Evolutionary conservation across 495 filamentous ascomycete genomes (phyloP).

Genomic region (Neurospora terricola): DNA sequence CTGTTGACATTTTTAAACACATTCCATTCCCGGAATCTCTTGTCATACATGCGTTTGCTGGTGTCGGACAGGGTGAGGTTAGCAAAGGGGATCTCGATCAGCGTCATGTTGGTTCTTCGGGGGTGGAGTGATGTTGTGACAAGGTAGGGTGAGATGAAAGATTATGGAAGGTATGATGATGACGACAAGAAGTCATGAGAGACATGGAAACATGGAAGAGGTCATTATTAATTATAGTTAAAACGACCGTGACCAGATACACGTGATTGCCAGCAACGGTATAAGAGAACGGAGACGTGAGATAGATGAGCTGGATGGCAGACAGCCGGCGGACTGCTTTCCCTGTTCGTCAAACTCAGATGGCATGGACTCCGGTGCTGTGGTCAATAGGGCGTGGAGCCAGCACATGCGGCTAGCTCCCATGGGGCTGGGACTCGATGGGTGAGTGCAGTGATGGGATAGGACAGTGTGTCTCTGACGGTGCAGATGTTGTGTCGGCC

Average conservation of each 20-base stretch:
- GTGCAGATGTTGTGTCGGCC: background rate
- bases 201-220: background rate
- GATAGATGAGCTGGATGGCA: background rate
- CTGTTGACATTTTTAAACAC: constrained; percentile 27
- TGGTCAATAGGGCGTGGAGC: background rate
- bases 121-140: background rate
- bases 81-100: constrained; percentile 12
- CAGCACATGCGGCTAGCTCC: background rate
- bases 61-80: background rate
- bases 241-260: background rate
- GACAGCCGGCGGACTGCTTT: no score
- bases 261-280: background rate
- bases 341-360: no score
- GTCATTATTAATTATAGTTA: background rate
- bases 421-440: background rate
- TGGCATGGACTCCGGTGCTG: background rate
- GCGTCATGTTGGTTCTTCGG: constrained; percentile 9
- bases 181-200: background rate
- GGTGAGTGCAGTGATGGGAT: background rate
- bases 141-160: background rate
- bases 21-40: constrained; percentile 25
- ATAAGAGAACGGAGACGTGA: background rate
- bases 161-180: background rate
- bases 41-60: constrained; percentile 30
- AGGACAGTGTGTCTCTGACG: background rate